Evolutionary conservation across 768 basidiomycete species (phyloP), one percentile per base, ranked within the genome.

Genomic region (Fomitopsis serialis): DNA sequence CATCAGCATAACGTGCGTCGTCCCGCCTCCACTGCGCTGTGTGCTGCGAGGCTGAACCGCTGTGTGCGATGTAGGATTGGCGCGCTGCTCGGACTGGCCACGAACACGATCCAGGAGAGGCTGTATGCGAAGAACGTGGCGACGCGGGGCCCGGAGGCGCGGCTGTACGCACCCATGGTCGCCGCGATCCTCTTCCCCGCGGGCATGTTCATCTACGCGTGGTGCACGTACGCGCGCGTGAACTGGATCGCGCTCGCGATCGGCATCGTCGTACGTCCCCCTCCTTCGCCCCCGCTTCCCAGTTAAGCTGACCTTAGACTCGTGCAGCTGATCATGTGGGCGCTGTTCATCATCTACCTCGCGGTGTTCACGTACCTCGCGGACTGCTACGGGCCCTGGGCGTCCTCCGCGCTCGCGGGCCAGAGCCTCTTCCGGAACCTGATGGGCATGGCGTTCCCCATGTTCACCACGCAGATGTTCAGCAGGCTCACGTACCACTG

Each of bases 181-280:
- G 82, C 80, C 0, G 78, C 74, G 0, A 42, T 85, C 40, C 59
- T 81, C 12, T 70, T 84, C 44, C 84, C 85, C 0, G 56, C 66
- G 0, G 79, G 78, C n/a, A 82, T 86, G 77, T 78, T 88, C 67
- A 80, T 89, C 25, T 91, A 83, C 58, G 86, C 83, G 0, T 89
- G 85, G 81, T 81, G 83, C 2, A 78, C 81, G 12, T 79, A 72
- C 55, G 52, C 75, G 0, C 60, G 57, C 13, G 72, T 88, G 2
- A 77, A 74, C 51, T 90, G 88, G 87, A 78, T 85, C 36, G 80
- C 69, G 0, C 73, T 78, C 22, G 73, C 73, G 21, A 75, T 87
- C 25, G 86, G 79, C 2, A 74, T 86, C 50, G 57, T 52, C 2
- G 64, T 65, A 24, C 46, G 67, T 57, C 11, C 15, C 21, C 44